Evolutionary conservation across 768 basidiomycete species (phyloP), one percentile per base, ranked within the genome.

Genomic region (Dioszegia crocea): DNA sequence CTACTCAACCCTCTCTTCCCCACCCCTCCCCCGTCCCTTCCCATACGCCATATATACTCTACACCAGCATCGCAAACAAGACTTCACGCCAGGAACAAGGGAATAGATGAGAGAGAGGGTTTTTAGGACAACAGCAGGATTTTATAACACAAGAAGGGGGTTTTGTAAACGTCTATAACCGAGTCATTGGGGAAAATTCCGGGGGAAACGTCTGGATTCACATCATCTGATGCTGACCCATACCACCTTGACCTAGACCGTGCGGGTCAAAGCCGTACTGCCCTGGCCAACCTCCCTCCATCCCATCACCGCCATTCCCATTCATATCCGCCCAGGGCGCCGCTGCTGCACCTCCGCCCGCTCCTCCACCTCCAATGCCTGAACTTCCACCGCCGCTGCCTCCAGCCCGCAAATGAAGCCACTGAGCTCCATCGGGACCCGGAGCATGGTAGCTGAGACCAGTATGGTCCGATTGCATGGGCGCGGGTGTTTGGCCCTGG

Each of bases 361-460:
- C 12, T 9, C 11, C 27, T 55, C 8, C 17, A 29, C 40, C 52
- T 60, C 63, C 64, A 33, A 33, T 6, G 14, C 11, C 27, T 44
- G 5, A 3, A 44, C 53, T 43, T 60, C 63, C 64, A 40, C 64
- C 62, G 12, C 62, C 65, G 3, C 62, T 63, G 17, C 61, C 59
- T 26, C 65, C 70, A 14, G 53, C 68, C 33, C 70, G 65, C 17
- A 72, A 66, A 38, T 72, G 70, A 3, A 72, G 59, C 70, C 70
- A 72, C 21, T 68, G 67, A 41, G 66, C 64, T 39, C 70, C 70
- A 44, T 72, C 70, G 4, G 70, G 70, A 27, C 70, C 70, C 9
- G 70, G 70, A 36, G 70, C 70, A 45, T 72, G 70, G 64, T 69
- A 72, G 17, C 63, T 61, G 52, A 72, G 60, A 17, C 70, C 70